Base-by-base conservation (phyloP, 1,139 yeast species). In the Saccharomyces hybrid region DNA sequence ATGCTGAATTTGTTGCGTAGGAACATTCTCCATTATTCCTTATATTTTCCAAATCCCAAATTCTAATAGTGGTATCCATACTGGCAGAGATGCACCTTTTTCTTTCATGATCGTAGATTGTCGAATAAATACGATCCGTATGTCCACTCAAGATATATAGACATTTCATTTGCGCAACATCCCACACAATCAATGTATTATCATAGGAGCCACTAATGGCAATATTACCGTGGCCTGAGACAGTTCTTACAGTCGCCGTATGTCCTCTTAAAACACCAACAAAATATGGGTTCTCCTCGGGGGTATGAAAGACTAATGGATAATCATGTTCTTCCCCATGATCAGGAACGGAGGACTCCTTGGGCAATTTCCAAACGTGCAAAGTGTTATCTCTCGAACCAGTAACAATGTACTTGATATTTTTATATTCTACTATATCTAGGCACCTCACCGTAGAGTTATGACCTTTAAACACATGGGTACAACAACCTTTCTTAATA, bases 161-260 rank as follows among this genome's bases (percentile, higher is more conserved):
- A 68, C 96, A 89, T 53, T 77, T 78, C 50, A 88, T 88, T 23
- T 85, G 81, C 46, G 82, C 78, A 56, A 90, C 76, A 63, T 88
- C 95, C 98, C 98, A 91, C 1, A 91, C 96, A 58, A 97, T 78
- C 5, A 91, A 90, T 0, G 89, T 86, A 50, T 86, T 80, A 70
- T 93, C 99, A 67, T 93, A 93, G 2, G 96, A 86, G 0, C 97
- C 98, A 38, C 95, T 85, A 2, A 93, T 84, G 32, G 91, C 81
- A 7, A 86, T 81, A 64, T 88, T 88, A 0, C 95, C 96, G 68
- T 83, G 76, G 0, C 96, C 97, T 1, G 95, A 80, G 8, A 93
- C 86, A 0, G 96, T 85, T 52, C 99, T 80, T 2, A 93, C 97
- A 2, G 95, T 81, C 49, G 84, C 88, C 4, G 88, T 79, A 69